phyloP scores from a whole-genome alignment of 805 yeast genomes.

The Zygoascus bituminiphila region DNA sequence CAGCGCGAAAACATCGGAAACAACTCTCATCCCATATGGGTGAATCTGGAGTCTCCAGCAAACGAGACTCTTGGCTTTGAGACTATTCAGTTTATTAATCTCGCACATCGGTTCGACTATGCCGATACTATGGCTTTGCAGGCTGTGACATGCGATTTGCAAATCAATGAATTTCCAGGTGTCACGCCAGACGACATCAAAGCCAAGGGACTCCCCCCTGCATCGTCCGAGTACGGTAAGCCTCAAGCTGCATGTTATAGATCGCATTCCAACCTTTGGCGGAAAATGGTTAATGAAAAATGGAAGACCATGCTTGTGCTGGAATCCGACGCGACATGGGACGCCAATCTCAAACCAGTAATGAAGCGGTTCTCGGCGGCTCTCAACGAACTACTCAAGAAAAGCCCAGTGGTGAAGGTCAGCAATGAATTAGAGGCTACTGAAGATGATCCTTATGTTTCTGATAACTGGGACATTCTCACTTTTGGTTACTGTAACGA shows the following conservation, averaged over 20 bases:
- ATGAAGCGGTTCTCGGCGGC: constrained; percentile 6
- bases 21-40: neutral
- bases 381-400: constrained; percentile 5
- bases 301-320: constrained; percentile 7
- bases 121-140: constrained; percentile 12
- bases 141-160: constrained; percentile 2
- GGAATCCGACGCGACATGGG: constrained; percentile 16
- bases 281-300: constrained; percentile 6
- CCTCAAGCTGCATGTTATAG: constrained; percentile 7
- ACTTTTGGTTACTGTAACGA: constrained; percentile 8
- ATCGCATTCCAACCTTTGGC: constrained; percentile 12
- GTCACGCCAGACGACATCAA: constrained; percentile 3
- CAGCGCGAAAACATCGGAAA: neutral
- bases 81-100: constrained; percentile 8
- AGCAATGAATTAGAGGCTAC: neutral
- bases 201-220: constrained; percentile 8
- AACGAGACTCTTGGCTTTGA: constrained; percentile 13
- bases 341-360: constrained; percentile 3
- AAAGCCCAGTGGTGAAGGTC: neutral
- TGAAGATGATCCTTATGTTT: constrained; percentile 9
- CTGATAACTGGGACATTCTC: constrained; percentile 10
- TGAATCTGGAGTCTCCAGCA: constrained; percentile 1
- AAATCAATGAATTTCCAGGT: neutral
- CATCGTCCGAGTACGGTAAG: neutral
- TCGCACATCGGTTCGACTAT: constrained; percentile 7